Conservation (phyloP, 768 basidiomycete genomes). For the Pisolithus tinctorius region DNA sequence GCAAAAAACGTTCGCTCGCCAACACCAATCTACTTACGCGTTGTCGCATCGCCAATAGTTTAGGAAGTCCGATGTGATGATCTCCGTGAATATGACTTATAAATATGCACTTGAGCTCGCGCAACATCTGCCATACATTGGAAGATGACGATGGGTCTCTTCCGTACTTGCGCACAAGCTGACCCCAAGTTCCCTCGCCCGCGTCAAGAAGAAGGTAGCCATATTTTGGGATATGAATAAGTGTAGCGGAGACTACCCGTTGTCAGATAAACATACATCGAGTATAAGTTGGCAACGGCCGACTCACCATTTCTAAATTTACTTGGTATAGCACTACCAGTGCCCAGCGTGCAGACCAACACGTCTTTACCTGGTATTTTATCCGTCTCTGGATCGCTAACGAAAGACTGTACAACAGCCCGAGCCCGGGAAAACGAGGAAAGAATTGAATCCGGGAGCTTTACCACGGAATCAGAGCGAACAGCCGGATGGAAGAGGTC, state of each 20-base stretch:
- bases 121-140: slow-evolving; percentile 52
- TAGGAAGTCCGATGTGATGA: slow-evolving; percentile 80
- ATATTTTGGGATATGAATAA: slow-evolving; percentile 64
- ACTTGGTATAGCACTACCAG: slow-evolving; percentile 79
- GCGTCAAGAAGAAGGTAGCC: slow-evolving; percentile 80
- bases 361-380: slow-evolving; percentile 54
- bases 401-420: slow-evolving; percentile 19
- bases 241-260: slow-evolving; percentile 60
- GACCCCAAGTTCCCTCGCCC: slow-evolving; percentile 92
- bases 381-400: background rate
- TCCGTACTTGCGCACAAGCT: slow-evolving; percentile 75
- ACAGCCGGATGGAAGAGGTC: slow-evolving; percentile 28
- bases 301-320: slow-evolving; percentile 78
- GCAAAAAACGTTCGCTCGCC: background rate
- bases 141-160: slow-evolving; percentile 26
- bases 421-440: slow-evolving; percentile 36
- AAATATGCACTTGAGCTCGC: slow-evolving; percentile 74
- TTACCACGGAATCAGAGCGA: slow-evolving; percentile 7
- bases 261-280: background rate
- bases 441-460: slow-evolving; percentile 24
- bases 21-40: slow-evolving; percentile 37
- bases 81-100: slow-evolving; percentile 90
- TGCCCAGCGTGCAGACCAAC: slow-evolving; percentile 72
- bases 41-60: slow-evolving; percentile 64
- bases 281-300: slow-evolving; percentile 10